Evolutionary conservation across 2,329 filamentous ascomycete species (phyloP).

Genomic region (Aspergillus latus): DNA sequence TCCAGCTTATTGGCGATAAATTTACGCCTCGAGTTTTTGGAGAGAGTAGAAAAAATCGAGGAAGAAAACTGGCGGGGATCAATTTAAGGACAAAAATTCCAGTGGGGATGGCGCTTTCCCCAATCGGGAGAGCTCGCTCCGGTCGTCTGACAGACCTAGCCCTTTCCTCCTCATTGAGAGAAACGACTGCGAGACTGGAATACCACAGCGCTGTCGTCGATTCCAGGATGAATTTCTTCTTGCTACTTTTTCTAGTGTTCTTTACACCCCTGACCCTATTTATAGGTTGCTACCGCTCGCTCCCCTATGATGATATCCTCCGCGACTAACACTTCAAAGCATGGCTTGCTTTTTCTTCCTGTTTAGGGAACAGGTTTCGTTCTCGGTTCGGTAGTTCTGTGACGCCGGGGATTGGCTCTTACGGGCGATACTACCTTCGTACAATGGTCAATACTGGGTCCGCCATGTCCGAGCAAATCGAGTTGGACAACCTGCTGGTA

Average conservation of each 20-base stretch:
- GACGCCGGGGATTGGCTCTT: conserved; percentile 48
- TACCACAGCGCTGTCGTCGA: neutral
- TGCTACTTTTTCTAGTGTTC: conserved; percentile 38
- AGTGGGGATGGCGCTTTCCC: conserved; percentile 16
- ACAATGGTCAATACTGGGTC: conserved; percentile 56
- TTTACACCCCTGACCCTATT: conserved; percentile 40
- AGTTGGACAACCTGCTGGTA: conserved; percentile 61
- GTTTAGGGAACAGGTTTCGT: conserved; percentile 54
- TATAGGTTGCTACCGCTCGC: conserved; percentile 29
- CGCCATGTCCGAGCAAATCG: conserved; percentile 61
- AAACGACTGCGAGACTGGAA: neutral
- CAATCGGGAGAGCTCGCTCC: conserved; percentile 12
- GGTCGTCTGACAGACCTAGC: neutral
- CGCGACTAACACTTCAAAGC: conserved; percentile 34
- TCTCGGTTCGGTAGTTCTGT: conserved; percentile 48
- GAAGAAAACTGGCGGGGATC: conserved; percentile 19
- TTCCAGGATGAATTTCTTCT: conserved; percentile 34
- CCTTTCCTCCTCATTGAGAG: neutral
- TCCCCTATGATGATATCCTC: neutral
- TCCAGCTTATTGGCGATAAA: conserved; percentile 6
- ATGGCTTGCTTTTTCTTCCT: conserved; percentile 57
- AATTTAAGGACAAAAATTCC: conserved; percentile 19
- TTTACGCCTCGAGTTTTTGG: conserved; percentile 3
- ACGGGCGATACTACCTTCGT: conserved; percentile 57
- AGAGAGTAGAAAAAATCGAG: conserved; percentile 13